These are phyloP conservation scores for Wickerhamiella alocasiicola DNA, from an alignment of 805 yeast species.

Conservation along the genomic window DNA sequence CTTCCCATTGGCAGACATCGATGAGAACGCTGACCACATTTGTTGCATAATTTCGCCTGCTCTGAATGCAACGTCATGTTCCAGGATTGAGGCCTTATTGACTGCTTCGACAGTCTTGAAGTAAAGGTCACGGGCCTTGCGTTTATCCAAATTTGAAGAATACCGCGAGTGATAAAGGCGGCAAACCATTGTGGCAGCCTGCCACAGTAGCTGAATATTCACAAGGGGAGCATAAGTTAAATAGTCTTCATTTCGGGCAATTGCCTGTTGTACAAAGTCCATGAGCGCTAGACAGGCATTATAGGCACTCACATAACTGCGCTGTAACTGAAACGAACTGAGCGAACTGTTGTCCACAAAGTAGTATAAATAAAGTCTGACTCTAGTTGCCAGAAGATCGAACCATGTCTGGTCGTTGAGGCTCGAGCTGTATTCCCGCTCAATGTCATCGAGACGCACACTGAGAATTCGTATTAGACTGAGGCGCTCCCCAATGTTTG, in stretches of 20 bases:
- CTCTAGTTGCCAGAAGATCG: constrained; percentile 56
- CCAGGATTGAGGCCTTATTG: constrained; percentile 68
- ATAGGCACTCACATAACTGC: constrained; percentile 65
- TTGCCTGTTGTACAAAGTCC: constrained; percentile 52
- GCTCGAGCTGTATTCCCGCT: constrained; percentile 35
- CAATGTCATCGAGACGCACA: constrained; percentile 65
- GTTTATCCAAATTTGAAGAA: constrained; percentile 51
- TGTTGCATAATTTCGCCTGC: constrained; percentile 89
- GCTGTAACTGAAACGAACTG: constrained; percentile 45
- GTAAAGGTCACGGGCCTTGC: constrained; percentile 52
- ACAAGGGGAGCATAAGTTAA: constrained; percentile 68
- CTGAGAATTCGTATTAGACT: constrained; percentile 62
- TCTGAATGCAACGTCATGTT: constrained; percentile 86
- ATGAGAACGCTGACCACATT: constrained; percentile 77
- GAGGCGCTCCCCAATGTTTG: constrained; percentile 55
- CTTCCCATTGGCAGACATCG: constrained; percentile 40
- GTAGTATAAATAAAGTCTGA: constrained; percentile 73
- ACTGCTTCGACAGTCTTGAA: constrained; percentile 33
- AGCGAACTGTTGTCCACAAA: constrained; percentile 35
- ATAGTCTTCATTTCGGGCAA: constrained; percentile 45
- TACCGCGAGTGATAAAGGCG: constrained; percentile 67
- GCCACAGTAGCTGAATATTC: constrained; percentile 77
- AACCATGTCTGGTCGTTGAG: constrained; percentile 61
- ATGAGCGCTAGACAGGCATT: constrained; percentile 66
- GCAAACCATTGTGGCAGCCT: constrained; percentile 74